Percentiles rank a stretch among this genome's conserved stretches.
Conservation (phyloP, 805 yeast species). For the Hanseniaspora osmophila region DNA sequence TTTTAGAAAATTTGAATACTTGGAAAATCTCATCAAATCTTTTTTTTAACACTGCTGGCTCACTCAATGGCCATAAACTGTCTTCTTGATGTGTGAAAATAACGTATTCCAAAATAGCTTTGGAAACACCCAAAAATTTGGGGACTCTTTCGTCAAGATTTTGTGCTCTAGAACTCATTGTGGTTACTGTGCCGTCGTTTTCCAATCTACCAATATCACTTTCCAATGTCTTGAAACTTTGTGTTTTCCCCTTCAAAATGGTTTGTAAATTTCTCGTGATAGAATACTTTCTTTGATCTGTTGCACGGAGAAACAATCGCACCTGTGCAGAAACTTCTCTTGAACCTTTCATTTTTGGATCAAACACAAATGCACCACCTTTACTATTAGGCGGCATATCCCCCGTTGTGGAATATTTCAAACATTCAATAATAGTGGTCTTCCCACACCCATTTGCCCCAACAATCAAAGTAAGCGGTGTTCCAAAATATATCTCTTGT, state of each 20-base stretch:
- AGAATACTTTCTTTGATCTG: conserved; percentile 30
- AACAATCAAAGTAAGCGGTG: conserved; percentile 83
- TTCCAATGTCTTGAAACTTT: conserved; percentile 82
- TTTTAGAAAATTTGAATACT: conserved; percentile 85
- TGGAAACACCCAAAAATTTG: conserved; percentile 70
- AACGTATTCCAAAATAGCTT: conserved; percentile 78
- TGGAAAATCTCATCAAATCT: conserved; percentile 94
- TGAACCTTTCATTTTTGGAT: conserved; percentile 69
- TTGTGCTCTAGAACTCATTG: conserved; percentile 66
- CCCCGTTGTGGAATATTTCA: conserved; percentile 89
- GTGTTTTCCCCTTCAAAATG: conserved; percentile 41
- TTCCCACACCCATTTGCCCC: conserved; percentile 96
- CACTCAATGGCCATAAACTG: conserved; percentile 89
- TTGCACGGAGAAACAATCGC: conserved; percentile 67
- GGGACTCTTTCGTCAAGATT: conserved; percentile 80
- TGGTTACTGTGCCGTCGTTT: conserved; percentile 50
- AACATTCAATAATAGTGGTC: conserved; percentile 88
- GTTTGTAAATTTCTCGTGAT: conserved; percentile 77
- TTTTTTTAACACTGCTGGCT: conserved; percentile 77
- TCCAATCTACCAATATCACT: conserved; percentile 62
- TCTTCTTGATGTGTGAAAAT: conserved; percentile 97
- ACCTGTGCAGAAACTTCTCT: conserved; percentile 79
- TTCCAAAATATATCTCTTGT: conserved; percentile 79
- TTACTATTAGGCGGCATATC: conserved; percentile 89
- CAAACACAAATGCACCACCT: conserved; percentile 93